Base-by-base conservation (phyloP, 1,139 yeast genomes). In the Kodamaea derodonti region DNA sequence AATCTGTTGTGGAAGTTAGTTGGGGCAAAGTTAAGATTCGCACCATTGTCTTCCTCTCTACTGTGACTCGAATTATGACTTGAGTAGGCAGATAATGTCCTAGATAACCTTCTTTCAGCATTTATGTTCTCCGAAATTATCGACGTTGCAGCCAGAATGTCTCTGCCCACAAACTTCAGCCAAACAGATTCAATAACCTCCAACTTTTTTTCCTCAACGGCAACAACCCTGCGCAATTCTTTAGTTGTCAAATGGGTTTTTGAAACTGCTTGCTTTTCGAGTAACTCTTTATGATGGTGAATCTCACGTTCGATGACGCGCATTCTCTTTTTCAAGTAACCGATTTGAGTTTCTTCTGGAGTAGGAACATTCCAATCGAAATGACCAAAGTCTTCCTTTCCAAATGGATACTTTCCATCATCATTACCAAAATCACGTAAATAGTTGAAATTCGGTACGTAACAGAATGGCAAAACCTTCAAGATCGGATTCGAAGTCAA, bases 371-470 rank as follows among this genome's bases (percentile, higher is more conserved):
- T 85, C 46, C 87, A 65, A 28, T 74, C 57, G 57, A 97, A 90
- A 14, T 67, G 58, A 49, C 88, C 96, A 14, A 83, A 71, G 1
- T 64, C 58, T 47, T 83, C 88, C 24, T 65, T 56, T 3, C 94
- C 92, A 63, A 85, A 85, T 16, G 87, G 87, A 50, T 54, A 76
- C 0, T 60, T 65, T 8, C 80, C 75, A 17, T 69, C 65, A 27
- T 71, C 68, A 24, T 70, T 67, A 20, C 64, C 53, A 40, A 58
- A 69, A 40, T 84, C 84, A 37, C 95, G 70, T 46, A 80, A 74
- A 56, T 87, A 90, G 18, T 83, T 72, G 54, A 87, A 81, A 38
- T 81, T 72, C 0, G 97, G 96, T 0, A 95, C 68, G 45, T 65
- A 76, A 39, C 85, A 69, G 45, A 90, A 66, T 1, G 95, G 94